Evolutionary conservation across 78 protist genomes (phyloP).

Genomic region (Cyanophora paradoxa): DNA sequence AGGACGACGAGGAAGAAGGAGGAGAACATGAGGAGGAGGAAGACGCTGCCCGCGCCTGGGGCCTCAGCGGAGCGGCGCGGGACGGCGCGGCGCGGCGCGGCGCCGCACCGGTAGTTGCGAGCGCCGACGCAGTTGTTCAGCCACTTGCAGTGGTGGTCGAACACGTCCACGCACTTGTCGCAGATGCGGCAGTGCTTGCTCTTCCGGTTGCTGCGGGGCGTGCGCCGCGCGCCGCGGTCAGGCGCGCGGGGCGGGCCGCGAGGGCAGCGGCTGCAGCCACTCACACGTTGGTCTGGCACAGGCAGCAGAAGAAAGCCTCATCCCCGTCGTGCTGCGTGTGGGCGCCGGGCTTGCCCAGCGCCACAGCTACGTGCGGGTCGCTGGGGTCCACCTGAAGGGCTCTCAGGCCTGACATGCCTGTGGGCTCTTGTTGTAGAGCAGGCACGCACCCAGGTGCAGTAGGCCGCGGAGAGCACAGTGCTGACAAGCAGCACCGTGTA

Average conservation of each 20-base stretch:
- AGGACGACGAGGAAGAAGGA: neutral
- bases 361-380: neutral
- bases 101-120: conserved; percentile 19
- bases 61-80: no score
- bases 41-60: no score
- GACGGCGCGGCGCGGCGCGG: no score
- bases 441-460: no score
- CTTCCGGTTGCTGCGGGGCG: neutral
- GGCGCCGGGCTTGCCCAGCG: neutral
- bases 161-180: conserved; percentile 22
- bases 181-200: conserved; percentile 41
- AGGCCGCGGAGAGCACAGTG: no score
- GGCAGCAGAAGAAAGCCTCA: neutral
- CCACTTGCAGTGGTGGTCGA: conserved; percentile 48
- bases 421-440: no score
- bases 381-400: neutral
- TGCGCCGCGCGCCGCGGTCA: neutral
- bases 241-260: neutral
- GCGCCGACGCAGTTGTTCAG: conserved; percentile 40
- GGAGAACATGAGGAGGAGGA: conserved; percentile 1
- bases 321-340: neutral
- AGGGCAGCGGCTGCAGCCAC: neutral
- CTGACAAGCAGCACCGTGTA: no score
- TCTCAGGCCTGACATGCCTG: neutral
- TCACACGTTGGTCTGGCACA: neutral